Percentiles rank a stretch among this genome's conserved stretches.
phyloP scores from a whole-genome alignment of 2,329 filamentous ascomycete species.

The Trichoderma sp. region DNA sequence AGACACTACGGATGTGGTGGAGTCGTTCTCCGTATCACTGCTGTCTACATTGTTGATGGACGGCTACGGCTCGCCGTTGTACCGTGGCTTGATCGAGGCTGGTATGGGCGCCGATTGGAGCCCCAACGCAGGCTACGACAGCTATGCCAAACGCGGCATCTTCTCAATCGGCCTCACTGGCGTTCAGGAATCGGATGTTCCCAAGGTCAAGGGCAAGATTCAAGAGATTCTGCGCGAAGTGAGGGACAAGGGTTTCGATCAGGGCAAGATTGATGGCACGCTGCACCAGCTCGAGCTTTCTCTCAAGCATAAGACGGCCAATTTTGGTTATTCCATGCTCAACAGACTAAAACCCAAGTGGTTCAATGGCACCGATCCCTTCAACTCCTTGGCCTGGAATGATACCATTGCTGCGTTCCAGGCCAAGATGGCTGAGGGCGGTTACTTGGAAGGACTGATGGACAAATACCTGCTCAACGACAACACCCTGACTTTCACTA shows the following conservation, averaged over 20 bases:
- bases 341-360: constrained; percentile 87
- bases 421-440: constrained; percentile 69
- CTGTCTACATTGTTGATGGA: constrained; percentile 84
- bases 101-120: constrained; percentile 92
- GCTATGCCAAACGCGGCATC: constrained; percentile 72
- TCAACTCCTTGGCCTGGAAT: constrained; percentile 89
- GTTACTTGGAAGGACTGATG: constrained; percentile 81
- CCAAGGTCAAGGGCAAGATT: constrained; percentile 74
- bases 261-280: constrained; percentile 88
- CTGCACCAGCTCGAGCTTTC: constrained; percentile 92
- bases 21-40: constrained; percentile 84
- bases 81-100: constrained; percentile 83
- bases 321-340: constrained; percentile 89
- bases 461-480: constrained; percentile 90
- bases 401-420: constrained; percentile 85
- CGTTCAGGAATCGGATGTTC: constrained; percentile 78
- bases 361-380: constrained; percentile 95
- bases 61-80: constrained; percentile 92
- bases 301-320: constrained; percentile 93
- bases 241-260: constrained; percentile 77
- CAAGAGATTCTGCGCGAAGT: constrained; percentile 71
- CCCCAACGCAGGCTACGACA: constrained; percentile 90
- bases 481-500: constrained; percentile 87
- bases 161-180: constrained; percentile 91
- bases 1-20: constrained; percentile 77